phyloP scores from a whole-genome alignment of 495 filamentous ascomycete genomes.

The Aspergillus campestris region DNA sequence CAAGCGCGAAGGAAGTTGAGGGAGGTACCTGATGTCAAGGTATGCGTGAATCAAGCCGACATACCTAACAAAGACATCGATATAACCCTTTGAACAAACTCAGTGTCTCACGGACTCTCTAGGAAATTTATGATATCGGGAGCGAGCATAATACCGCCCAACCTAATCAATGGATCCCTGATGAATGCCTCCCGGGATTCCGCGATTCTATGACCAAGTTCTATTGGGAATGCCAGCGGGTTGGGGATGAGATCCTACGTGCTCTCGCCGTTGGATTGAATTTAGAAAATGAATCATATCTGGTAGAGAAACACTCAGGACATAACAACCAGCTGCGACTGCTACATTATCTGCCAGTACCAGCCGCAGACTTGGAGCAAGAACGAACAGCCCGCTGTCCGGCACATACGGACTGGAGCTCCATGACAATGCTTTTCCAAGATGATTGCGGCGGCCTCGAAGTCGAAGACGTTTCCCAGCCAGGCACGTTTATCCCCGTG shows the following conservation, averaged over 20 bases:
- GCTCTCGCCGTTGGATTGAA: slow-evolving; percentile 46
- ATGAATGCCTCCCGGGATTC: slow-evolving; percentile 51
- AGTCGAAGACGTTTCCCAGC: slow-evolving; percentile 45
- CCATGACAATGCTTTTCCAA: slow-evolving; percentile 44
- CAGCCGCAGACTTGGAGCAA: slow-evolving; percentile 35
- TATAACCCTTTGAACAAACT: not conserved
- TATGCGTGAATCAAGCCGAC: slow-evolving; percentile 6
- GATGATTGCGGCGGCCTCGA: slow-evolving; percentile 45
- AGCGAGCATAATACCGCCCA: slow-evolving; percentile 45
- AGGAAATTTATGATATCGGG: slow-evolving; percentile 64
- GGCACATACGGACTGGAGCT: slow-evolving; percentile 46
- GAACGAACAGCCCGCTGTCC: slow-evolving; percentile 43
- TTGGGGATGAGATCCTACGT: slow-evolving; percentile 38
- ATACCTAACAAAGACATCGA: not conserved
- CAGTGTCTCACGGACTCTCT: not conserved
- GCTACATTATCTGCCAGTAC: slow-evolving; percentile 56
- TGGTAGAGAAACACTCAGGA: slow-evolving; percentile 45
- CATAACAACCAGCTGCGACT: slow-evolving; percentile 56
- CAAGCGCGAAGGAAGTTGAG: slow-evolving; percentile 21
- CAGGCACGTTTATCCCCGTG: slow-evolving; percentile 45
- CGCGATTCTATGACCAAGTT: slow-evolving; percentile 48
- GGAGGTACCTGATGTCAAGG: slow-evolving; percentile 31
- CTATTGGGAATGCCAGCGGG: slow-evolving; percentile 44
- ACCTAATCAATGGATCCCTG: slow-evolving; percentile 59
- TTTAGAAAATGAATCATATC: slow-evolving; percentile 40